These are phyloP conservation scores for Nemania sp. DNA, from an alignment of 2,329 filamentous ascomycete species.

Conservation along the genomic window DNA sequence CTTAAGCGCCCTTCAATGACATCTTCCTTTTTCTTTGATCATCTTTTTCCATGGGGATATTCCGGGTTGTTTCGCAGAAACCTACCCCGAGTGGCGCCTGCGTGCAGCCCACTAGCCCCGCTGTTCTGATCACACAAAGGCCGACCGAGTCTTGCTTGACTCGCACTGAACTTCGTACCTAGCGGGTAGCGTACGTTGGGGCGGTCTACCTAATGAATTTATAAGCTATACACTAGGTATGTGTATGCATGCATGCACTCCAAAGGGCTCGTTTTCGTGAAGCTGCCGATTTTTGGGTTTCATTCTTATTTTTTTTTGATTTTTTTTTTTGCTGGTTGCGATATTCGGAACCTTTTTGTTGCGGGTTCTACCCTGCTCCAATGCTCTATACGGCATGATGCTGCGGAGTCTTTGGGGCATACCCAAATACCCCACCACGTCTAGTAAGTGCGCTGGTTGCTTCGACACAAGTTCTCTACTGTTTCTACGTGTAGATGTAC, in stretches of 20 bases:
- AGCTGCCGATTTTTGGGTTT: no score
- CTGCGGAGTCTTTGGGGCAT: not conserved
- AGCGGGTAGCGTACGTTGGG: no score
- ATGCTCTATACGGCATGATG: not conserved
- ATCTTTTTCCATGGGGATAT: not conserved
- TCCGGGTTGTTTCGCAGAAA: not conserved
- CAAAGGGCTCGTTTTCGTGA: no score
- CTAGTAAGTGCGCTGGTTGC: no score
- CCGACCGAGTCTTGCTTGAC: not conserved
- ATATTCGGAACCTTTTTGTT: slow-evolving; percentile 3
- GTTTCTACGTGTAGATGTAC: no score
- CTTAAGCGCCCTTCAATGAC: not conserved
- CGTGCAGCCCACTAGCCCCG: no score
- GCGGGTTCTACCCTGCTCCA: not conserved
- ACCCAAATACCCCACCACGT: no score
- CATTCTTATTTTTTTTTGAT: no score
- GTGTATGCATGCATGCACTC: no score
- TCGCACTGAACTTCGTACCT: not conserved
- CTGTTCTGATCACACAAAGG: no score
- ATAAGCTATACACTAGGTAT: slow-evolving; percentile 21
- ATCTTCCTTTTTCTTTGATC: not conserved
- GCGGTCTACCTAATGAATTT: slow-evolving; percentile 11
- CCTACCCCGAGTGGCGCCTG: not conserved
- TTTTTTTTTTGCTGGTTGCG: slow-evolving; percentile 9
- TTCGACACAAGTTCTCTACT: no score